Percentiles rank a stretch among this genome's conserved stretches.
These are phyloP conservation scores for Cercospora sp. DNA, from an alignment of 2,329 filamentous ascomycete genomes.

Conservation along the genomic window DNA sequence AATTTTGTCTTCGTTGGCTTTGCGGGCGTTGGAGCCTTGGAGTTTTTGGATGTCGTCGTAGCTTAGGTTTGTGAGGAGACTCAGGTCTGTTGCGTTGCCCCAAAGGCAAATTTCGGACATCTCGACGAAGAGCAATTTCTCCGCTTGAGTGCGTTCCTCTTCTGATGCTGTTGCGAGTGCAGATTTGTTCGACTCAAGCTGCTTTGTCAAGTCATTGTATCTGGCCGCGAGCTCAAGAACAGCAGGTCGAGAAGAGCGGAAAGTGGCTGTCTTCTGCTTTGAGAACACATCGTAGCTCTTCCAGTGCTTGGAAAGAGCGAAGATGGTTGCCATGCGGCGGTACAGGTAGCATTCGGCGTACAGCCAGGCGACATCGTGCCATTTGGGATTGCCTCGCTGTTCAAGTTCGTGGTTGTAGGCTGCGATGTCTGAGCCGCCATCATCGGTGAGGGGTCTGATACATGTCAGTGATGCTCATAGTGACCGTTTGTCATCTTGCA, in stretches of 20 bases:
- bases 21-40: slow-evolving; percentile 83
- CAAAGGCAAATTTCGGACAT: slow-evolving; percentile 97
- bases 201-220: slow-evolving; percentile 71
- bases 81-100: slow-evolving; percentile 95
- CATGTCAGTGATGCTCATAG: slow-evolving; percentile 5
- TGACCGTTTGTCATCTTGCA: background rate
- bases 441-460: slow-evolving; percentile 69
- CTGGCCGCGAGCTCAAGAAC: slow-evolving; percentile 78
- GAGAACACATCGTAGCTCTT: slow-evolving; percentile 86
- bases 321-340: slow-evolving; percentile 76
- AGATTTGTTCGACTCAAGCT: slow-evolving; percentile 60
- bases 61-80: slow-evolving; percentile 81
- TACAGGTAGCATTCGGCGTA: slow-evolving; percentile 95
- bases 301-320: slow-evolving; percentile 78
- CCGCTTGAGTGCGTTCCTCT: slow-evolving; percentile 63
- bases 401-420: slow-evolving; percentile 85
- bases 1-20: slow-evolving; percentile 87
- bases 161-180: slow-evolving; percentile 47
- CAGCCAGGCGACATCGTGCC: slow-evolving; percentile 86
- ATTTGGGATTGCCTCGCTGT: slow-evolving; percentile 69
- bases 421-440: slow-evolving; percentile 72
- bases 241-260: slow-evolving; percentile 85
- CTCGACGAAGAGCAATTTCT: slow-evolving; percentile 79
- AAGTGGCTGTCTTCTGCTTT: slow-evolving; percentile 86
- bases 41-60: slow-evolving; percentile 97